Percentiles rank a stretch among this genome's conserved stretches.
These are phyloP conservation scores for Puccinia horiana DNA, from an alignment of 1,284 basidiomycete genomes.

Conservation along the genomic window DNA sequence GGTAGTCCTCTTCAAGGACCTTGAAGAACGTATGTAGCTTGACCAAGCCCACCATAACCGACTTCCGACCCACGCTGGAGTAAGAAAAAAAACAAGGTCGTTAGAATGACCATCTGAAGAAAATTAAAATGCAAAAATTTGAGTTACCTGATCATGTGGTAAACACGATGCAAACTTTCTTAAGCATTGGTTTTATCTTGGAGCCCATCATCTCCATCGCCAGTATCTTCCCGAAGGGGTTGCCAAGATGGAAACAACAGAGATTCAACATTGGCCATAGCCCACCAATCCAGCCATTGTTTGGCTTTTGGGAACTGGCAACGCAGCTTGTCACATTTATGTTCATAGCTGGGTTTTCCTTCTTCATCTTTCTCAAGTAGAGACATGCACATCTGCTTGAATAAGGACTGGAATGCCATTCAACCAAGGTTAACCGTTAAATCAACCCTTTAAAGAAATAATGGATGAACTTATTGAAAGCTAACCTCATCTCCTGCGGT, in stretches of 20 bases:
- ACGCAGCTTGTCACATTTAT: slow-evolving; percentile 1
- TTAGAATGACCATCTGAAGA: background rate
- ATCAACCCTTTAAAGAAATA: no score
- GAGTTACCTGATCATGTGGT: slow-evolving; percentile 22
- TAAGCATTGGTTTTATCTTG: slow-evolving; percentile 12
- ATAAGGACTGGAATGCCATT: background rate
- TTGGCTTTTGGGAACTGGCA: background rate
- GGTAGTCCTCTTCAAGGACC: slow-evolving; percentile 9
- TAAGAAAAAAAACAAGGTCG: no score
- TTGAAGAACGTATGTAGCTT: no score
- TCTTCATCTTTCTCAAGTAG: background rate
- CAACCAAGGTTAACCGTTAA: no score
- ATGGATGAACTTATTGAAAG: no score
- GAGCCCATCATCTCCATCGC: slow-evolving; percentile 3
- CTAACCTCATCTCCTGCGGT: background rate
- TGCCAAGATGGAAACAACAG: background rate
- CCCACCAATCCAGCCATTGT: slow-evolving; percentile 22
- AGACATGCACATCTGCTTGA: background rate
- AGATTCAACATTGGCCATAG: background rate
- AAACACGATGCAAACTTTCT: background rate
- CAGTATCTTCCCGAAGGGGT: background rate
- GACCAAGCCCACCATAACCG: background rate
- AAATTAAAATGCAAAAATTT: background rate
- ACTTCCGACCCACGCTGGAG: background rate
- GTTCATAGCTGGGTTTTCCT: background rate